Evolutionary conservation across 306 rosid species (phyloP).

Genomic region (Quercus cerris): DNA sequence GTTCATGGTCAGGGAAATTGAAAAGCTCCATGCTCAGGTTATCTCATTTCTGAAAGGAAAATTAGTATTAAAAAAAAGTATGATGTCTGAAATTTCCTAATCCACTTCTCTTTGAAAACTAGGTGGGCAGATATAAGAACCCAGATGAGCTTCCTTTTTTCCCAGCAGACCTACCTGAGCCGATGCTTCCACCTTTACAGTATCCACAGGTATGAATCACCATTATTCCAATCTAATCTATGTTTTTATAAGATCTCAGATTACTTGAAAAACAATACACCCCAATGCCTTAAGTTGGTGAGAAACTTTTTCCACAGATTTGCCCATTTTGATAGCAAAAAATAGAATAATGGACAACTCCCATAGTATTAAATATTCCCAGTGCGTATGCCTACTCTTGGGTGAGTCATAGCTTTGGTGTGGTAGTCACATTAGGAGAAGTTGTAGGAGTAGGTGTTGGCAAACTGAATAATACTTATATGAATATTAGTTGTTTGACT

Average conservation of each 20-base stretch:
- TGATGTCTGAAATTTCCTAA: conserved; percentile 3
- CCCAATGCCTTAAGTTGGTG: not conserved
- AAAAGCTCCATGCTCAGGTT: conserved; percentile 71
- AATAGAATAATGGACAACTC: not conserved
- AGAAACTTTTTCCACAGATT: not conserved
- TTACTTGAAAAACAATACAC: conserved; percentile 4
- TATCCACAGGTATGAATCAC: conserved; percentile 53
- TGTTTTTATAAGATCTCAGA: not conserved
- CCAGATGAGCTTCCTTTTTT: conserved; percentile 74
- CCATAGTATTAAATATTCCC: not conserved
- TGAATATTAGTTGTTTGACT: no score
- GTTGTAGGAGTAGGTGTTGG: not conserved
- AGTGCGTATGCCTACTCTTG: not conserved
- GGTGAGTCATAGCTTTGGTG: not conserved
- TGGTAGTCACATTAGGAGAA: not conserved
- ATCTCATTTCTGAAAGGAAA: conserved; percentile 5
- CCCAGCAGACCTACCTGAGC: conserved; percentile 37
- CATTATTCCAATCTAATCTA: not conserved
- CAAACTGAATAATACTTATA: not conserved
- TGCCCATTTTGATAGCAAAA: not conserved
- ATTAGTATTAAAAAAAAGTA: not conserved
- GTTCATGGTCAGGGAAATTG: conserved; percentile 60
- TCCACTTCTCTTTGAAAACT: conserved; percentile 18
- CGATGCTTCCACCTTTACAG: conserved; percentile 57
- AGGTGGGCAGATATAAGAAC: conserved; percentile 71